Evolutionary conservation across 805 yeast species (phyloP), one percentile per base, ranked within the genome.

Genomic region (Metschnikowia vanudenii): DNA sequence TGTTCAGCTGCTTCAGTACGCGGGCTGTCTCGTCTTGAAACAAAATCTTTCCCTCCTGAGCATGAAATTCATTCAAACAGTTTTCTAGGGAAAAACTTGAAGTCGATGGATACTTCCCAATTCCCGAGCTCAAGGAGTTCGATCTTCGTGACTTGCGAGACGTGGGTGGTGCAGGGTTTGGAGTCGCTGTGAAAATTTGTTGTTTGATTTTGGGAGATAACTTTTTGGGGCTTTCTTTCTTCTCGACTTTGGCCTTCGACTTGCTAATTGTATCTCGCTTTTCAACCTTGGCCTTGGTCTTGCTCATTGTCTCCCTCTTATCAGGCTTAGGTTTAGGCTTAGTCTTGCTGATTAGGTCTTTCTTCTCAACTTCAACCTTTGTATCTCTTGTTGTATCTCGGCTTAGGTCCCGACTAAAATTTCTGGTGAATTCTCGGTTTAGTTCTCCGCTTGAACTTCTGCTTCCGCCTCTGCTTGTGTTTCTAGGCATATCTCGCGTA

Each of bases 1-100:
- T 37, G 17, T 49, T 44, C 20, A 41, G 49, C 40, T 46, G 53
- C 34, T 39, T 53, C 47, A 40, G 49, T 11, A 55, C 41, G 7
- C 49, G 49, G 1, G 51, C 47, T 11, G 52, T 53, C 39, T 51
- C 59, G 39, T 55, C 56, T 26, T 51, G 51, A 16, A 56, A 55
- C 19, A 50, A 44, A 24, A 45, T 45, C 29, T 45, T 49, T 5
- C 50, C 51, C 16, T 53, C 55, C 18, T 36, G 42, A 10, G 53
- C 37, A 28, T 45, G 53, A 26, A 56, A 54, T 35, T 56, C 58
- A 19, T 44, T 50, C 12, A 50, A 41, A 32, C 57, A 56, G 13
- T 51, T 53, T 11, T 49, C 54, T 3, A 56, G 22, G 7, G 60
- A 54, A 16, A 54, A 49, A 5, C 34, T 24, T 13, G 50, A 47